Base-by-base conservation (phyloP, 495 filamentous ascomycete species). In the Neurospora sp. region DNA sequence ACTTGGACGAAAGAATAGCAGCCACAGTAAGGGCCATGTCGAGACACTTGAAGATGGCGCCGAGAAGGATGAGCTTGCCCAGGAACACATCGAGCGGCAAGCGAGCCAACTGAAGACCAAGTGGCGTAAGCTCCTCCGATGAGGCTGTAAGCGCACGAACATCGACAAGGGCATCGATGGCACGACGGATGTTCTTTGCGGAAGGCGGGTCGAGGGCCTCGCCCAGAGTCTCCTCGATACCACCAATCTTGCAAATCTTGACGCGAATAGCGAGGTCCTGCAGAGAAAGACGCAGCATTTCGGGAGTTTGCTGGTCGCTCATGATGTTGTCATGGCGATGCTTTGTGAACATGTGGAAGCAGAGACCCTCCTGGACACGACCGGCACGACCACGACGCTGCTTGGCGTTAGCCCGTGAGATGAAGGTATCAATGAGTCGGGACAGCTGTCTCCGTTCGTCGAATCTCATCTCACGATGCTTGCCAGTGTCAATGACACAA, bases 251-350 rank as follows among this genome's bases (percentile, higher is more conserved):
- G 83, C 94, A 99, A 42, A 96, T 96, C 83, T 99, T 99, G 75
- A 98, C 93, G n/a, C 96, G 90, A 75, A 99, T 90, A 10, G 94
- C 93, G 4, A 98, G 88, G 76, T 99, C 96, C 82, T 98, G 95
- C 11, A 99, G 83, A 0, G 94, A 97, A 7, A 99, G 86, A 3
- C 96, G 91, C 59, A 98, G 90, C 88, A 99, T 94, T 80, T 99
- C 96, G 0, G 96, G 96, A 0, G 92, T 96, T 84, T 98, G 96
- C 78, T 97, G 93, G 70, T 94, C 93, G 16, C 89, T 88, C 86
- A 98, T 93, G 74, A 92, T 75, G 23, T 74, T 76, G 77, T 98
- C 94, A 80, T 97, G 92, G 3, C 95, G 89, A 74, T 93, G 85
- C 72, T 90, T 94, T 2, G 96, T 97, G 80, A 98, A 97, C 14